phyloP scores from a whole-genome alignment of 202 grass and related monocot species.

The Panicum hallii region DNA sequence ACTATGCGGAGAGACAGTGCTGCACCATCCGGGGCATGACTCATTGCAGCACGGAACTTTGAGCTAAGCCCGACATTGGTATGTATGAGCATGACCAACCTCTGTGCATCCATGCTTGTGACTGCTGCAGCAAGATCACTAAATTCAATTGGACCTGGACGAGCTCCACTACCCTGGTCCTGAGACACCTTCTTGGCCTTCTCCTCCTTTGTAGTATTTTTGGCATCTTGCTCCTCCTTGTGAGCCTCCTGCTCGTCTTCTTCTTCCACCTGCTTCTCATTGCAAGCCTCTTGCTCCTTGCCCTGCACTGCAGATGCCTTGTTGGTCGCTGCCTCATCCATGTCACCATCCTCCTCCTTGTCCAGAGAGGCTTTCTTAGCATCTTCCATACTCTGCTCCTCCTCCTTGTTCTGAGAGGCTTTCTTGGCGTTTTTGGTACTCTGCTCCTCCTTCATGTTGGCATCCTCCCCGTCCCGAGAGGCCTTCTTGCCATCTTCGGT shows the following conservation, averaged over 20 bases:
- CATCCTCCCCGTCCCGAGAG: not conserved
- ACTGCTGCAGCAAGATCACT: slow-evolving; percentile 22
- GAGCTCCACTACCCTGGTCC: not conserved
- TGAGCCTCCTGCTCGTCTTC: not conserved
- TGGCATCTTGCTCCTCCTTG: not conserved
- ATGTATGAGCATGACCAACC: slow-evolving; percentile 32
- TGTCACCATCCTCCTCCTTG: not conserved
- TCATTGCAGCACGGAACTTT: slow-evolving; percentile 18
- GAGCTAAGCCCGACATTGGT: not conserved
- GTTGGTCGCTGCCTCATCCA: not conserved
- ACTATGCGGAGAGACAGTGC: slow-evolving; percentile 46
- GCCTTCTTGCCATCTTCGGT: not conserved
- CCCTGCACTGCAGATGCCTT: not conserved
- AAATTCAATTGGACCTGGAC: not conserved
- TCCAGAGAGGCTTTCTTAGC: not conserved
- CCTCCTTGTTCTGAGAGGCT: not conserved
- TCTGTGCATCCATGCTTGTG: slow-evolving; percentile 39
- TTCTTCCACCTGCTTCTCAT: not conserved
- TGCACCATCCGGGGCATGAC: slow-evolving; percentile 35
- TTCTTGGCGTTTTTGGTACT: not conserved
- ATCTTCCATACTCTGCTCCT: not conserved
- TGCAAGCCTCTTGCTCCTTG: not conserved
- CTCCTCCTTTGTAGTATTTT: not conserved
- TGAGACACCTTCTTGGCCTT: not conserved
- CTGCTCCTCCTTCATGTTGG: not conserved